phyloP scores from a whole-genome alignment of 192 early-diverging fungal genomes.

The Dissophora globulifera region DNA sequence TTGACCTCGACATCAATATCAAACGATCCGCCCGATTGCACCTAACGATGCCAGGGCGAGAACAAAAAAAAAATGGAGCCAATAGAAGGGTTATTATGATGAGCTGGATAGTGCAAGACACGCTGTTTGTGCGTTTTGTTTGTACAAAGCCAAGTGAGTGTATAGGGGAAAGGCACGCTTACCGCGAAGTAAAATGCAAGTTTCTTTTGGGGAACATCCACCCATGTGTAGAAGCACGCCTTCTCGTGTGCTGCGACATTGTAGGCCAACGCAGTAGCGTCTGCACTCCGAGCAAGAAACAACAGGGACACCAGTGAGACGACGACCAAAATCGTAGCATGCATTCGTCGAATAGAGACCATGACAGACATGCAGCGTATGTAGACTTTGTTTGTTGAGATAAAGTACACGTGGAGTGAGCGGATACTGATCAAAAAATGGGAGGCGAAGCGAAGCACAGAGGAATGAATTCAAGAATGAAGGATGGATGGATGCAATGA shows the following conservation, averaged over 20 bases:
- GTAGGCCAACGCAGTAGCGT: conserved; percentile 80
- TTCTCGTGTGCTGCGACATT: conserved; percentile 87
- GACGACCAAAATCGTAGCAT: neutral
- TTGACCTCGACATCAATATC: conserved; percentile 95
- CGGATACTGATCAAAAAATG: too few relatives aligned
- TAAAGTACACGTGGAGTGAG: too few relatives aligned
- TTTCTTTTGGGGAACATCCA: conserved; percentile 87
- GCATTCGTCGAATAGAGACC: too few relatives aligned
- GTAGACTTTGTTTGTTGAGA: too few relatives aligned
- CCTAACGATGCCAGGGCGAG: conserved; percentile 59
- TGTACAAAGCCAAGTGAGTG: neutral
- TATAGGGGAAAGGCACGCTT: conserved; percentile 33
- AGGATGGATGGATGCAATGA: too few relatives aligned
- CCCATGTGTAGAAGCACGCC: conserved; percentile 90
- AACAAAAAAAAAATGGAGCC: too few relatives aligned
- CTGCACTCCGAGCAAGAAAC: conserved; percentile 6
- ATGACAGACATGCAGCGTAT: too few relatives aligned
- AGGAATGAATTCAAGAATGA: too few relatives aligned
- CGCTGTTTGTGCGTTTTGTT: too few relatives aligned
- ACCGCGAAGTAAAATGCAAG: conserved; percentile 97
- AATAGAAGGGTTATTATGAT: too few relatives aligned
- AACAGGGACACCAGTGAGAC: neutral
- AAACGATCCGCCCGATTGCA: conserved; percentile 95
- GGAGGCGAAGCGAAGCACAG: too few relatives aligned
- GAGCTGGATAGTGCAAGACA: too few relatives aligned